Conservation (phyloP, 345 rosid genomes). For the Clausena lansium region DNA sequence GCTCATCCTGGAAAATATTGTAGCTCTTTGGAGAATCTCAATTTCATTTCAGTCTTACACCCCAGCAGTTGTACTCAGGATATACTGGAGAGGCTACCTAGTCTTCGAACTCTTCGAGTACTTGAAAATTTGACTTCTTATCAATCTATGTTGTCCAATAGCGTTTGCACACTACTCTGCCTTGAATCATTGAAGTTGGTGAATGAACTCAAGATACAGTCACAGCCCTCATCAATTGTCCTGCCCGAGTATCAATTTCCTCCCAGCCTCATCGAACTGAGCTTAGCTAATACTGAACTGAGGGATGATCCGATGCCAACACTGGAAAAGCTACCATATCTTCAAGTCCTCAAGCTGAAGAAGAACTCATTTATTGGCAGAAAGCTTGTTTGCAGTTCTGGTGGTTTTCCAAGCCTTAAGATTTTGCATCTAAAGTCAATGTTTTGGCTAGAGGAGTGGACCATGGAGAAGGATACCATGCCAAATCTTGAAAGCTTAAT, state of each 20-base stretch:
- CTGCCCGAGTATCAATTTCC: not conserved
- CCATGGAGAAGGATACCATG: fast-evolving
- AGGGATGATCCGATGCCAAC: not conserved
- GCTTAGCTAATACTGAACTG: not conserved
- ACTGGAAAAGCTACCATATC: no score
- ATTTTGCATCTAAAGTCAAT: constrained; percentile 4
- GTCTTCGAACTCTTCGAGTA: not conserved
- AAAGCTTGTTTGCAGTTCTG: not conserved
- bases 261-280: not conserved
- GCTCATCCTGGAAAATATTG: not conserved
- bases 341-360: not conserved
- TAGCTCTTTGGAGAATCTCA: not conserved
- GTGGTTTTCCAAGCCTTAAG: not conserved
- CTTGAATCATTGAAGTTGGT: not conserved
- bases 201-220: no score
- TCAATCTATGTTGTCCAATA: not conserved
- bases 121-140: not conserved
- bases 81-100: not conserved
- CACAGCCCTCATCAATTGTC: not conserved
- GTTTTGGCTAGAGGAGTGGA: not conserved
- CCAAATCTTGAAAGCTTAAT: no score
- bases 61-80: not conserved
- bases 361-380: not conserved
- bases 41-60: not conserved
- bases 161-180: not conserved